phyloP scores from a whole-genome alignment of 2,329 filamentous ascomycete species.

The Fusarium papillatum region DNA sequence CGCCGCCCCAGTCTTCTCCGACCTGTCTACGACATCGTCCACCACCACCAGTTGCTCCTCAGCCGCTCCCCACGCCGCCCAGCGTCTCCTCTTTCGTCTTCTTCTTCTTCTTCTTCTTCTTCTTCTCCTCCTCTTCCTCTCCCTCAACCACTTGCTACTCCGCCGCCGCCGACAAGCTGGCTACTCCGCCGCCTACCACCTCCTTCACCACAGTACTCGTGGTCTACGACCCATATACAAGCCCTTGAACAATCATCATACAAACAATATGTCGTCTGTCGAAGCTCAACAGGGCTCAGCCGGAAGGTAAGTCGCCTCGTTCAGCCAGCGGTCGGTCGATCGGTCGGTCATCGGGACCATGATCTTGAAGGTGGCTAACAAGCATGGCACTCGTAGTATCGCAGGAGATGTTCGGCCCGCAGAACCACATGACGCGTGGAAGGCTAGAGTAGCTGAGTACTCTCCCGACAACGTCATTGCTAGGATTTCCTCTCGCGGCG shows the following conservation, averaged over 20 bases:
- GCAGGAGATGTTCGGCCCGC: background rate
- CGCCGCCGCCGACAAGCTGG: background rate
- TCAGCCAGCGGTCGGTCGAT: background rate
- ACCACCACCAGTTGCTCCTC: background rate
- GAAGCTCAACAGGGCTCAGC: conserved; percentile 21
- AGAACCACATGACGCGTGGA: conserved; percentile 4
- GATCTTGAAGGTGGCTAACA: conserved; percentile 16
- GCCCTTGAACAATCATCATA: background rate
- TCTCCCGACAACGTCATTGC: conserved; percentile 11
- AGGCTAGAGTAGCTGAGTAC: background rate
- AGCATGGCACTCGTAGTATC: conserved; percentile 4
- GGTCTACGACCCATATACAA: background rate
- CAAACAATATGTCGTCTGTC: conserved; percentile 24
- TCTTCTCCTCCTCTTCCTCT: background rate
- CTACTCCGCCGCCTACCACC: background rate
- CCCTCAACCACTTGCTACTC: background rate
- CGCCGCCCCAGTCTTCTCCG: background rate
- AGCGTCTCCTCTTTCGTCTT: background rate
- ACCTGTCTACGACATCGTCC: background rate
- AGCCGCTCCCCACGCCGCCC: background rate
- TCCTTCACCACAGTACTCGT: background rate
- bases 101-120: background rate
- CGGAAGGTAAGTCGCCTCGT: conserved; percentile 18
- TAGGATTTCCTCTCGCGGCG: background rate
- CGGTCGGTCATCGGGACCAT: background rate